These are phyloP conservation scores for Emericellopsis cladophorae DNA, from an alignment of 2,329 filamentous ascomycete genomes.

Conservation along the genomic window DNA sequence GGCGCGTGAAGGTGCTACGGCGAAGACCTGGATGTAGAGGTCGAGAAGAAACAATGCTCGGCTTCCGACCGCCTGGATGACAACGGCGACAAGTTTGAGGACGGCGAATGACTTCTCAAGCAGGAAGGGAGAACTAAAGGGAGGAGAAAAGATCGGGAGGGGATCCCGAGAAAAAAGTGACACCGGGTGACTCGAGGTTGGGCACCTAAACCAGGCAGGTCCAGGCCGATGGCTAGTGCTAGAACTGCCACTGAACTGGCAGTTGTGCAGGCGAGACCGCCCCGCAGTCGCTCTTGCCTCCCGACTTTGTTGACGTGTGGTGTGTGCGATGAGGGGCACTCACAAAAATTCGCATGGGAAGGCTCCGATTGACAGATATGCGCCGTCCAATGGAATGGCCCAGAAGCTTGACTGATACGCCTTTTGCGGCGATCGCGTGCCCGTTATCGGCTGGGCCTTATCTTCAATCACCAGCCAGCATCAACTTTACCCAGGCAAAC, in stretches of 20 bases:
- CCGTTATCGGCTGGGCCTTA: too few relatives aligned
- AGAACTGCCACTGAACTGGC: too few relatives aligned
- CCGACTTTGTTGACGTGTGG: not conserved
- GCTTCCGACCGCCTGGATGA: not conserved
- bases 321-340: slow-evolving; percentile 2
- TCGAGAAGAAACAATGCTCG: not conserved
- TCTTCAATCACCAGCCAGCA: too few relatives aligned
- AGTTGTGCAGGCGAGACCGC: not conserved
- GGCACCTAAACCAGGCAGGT: not conserved
- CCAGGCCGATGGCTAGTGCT: too few relatives aligned
- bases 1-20: not conserved
- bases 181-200: slow-evolving; percentile 2
- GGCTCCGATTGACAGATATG: not conserved
- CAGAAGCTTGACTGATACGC: not conserved
- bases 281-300: slow-evolving; percentile 2
- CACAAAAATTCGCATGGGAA: not conserved
- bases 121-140: not conserved
- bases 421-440: too few relatives aligned
- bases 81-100: not conserved
- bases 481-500: too few relatives aligned
- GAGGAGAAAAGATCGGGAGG: not conserved
- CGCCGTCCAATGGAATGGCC: slow-evolving; percentile 1
- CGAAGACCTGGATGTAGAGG: not conserved
- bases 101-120: not conserved
- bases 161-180: not conserved